Conservation (phyloP, 768 basidiomycete genomes). For the Leccinum obscurum region DNA sequence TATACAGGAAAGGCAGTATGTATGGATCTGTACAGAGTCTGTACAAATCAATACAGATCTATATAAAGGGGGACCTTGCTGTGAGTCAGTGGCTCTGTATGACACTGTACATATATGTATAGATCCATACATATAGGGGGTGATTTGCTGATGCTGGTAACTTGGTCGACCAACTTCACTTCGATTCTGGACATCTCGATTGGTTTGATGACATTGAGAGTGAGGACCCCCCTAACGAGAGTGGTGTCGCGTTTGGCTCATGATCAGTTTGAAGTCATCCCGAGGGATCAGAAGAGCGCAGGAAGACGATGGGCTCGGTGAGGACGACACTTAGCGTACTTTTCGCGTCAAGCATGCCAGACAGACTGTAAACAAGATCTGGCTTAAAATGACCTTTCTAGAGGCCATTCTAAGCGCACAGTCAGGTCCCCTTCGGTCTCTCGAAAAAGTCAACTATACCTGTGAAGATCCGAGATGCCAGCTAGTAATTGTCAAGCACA, state of each 20-base stretch:
- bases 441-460: no score
- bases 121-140: no score
- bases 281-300: conserved; percentile 54
- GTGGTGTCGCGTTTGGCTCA: conserved; percentile 49
- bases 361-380: not conserved
- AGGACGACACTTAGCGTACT: conserved; percentile 58
- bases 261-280: conserved; percentile 29
- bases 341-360: conserved; percentile 27
- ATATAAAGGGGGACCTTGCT: no score
- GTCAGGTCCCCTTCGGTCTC: no score
- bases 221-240: conserved; percentile 65
- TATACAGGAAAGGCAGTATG: no score
- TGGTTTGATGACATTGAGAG: conserved; percentile 68
- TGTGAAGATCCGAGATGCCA: no score
- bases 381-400: not conserved
- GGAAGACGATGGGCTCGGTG: conserved; percentile 74
- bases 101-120: no score
- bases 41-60: no score
- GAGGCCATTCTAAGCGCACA: not conserved
- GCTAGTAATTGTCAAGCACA: no score
- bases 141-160: no score
- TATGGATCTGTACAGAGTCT: no score
- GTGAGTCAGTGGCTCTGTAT: no score
- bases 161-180: conserved; percentile 66
- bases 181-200: conserved; percentile 85